A percentile compares a stretch with the other conserved stretches of the same genome.
Conservation (phyloP, 768 basidiomycete genomes). For the Obba rivulosa region DNA sequence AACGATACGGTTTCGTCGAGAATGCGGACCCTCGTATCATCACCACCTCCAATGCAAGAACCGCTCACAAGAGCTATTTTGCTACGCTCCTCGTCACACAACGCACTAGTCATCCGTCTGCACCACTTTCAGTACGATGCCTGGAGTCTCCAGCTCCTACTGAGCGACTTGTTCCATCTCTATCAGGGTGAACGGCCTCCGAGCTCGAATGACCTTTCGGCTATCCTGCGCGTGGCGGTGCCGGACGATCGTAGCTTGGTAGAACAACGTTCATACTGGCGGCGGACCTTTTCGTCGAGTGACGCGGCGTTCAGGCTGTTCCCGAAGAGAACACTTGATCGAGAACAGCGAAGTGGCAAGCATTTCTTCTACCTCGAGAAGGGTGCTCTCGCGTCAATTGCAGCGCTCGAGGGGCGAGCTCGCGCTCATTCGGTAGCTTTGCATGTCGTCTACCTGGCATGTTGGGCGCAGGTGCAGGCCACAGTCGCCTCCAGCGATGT, state of each 20-base stretch:
- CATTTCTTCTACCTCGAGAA: constrained; percentile 23
- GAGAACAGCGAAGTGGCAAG: not conserved
- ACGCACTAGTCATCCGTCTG: constrained; percentile 29
- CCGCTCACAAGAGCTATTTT: constrained; percentile 21
- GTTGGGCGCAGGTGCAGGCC: constrained; percentile 38
- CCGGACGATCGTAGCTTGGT: not conserved
- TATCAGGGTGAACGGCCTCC: constrained; percentile 23
- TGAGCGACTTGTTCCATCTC: constrained; percentile 33
- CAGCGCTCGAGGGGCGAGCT: constrained; percentile 43
- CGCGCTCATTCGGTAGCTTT: constrained; percentile 29
- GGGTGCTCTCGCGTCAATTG: constrained; percentile 37
- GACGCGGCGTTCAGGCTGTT: constrained; percentile 24
- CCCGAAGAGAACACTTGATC: not conserved
- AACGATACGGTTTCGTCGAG: constrained; percentile 7
- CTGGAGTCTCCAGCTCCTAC: constrained; percentile 37
- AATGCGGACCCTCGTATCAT: constrained; percentile 19
- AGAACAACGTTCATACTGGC: constrained; percentile 32
- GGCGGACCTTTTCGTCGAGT: constrained; percentile 22
- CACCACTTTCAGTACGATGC: constrained; percentile 51
- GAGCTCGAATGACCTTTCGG: constrained; percentile 10
- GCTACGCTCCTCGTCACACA: constrained; percentile 7
- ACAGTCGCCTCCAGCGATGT: constrained; percentile 20
- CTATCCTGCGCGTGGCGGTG: constrained; percentile 4
- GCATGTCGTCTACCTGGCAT: constrained; percentile 36
- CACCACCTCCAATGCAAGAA: constrained; percentile 14